Base-by-base conservation (phyloP, 2,329 filamentous ascomycete genomes). In the Shiraia sp. region DNA sequence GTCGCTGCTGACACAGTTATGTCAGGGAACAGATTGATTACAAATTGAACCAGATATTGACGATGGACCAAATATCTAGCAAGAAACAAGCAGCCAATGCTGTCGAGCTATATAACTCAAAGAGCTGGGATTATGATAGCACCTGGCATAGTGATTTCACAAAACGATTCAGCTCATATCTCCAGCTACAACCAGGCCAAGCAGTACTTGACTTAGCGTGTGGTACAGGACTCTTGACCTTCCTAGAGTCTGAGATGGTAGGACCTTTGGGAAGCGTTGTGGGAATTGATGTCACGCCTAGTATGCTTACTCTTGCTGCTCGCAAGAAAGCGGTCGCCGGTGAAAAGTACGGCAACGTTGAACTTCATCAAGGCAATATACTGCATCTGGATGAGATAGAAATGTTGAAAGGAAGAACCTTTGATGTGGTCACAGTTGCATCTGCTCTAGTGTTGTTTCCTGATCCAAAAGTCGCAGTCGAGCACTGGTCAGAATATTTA, bases 161-260 rank as follows among this genome's bases (percentile, higher is more conserved):
- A 2, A 54, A 49, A 22, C 63, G 71, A 22, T 71, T 73, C 44
- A 51, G 68, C 7, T 57, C 68, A 16, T 45, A 62, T 22, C 19
- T 68, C 13, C 36, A 57, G 12, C 53, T 68, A 23, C 40, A 55
- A n/a, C 55, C 65, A 10, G 72, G 71, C 17, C 65, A 74, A 36
- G 42, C 65, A 15, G 53, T 76, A n/a, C 65, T 76, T 10, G 74
- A 76, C 39, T 59, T 76, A 12, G 73, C 73, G 5, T 75, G 72
- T 45, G 73, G 73, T 3, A 76, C 73, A 5, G 74, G 74, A 4
- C 64, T 75, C 0, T 57, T 75, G 12, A 68, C 66, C 1, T 67
- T 74, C 46, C 59, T 65, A 6, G 68, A 67, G 24, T 61, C 68
- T 8, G 55, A 70, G n/a, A 59, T 51, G 4, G 69, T 75, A 4